Percentiles rank a stretch among this genome's conserved stretches.
phyloP scores from a whole-genome alignment of 2,329 filamentous ascomycete species.

The Cladosporium sp. region DNA sequence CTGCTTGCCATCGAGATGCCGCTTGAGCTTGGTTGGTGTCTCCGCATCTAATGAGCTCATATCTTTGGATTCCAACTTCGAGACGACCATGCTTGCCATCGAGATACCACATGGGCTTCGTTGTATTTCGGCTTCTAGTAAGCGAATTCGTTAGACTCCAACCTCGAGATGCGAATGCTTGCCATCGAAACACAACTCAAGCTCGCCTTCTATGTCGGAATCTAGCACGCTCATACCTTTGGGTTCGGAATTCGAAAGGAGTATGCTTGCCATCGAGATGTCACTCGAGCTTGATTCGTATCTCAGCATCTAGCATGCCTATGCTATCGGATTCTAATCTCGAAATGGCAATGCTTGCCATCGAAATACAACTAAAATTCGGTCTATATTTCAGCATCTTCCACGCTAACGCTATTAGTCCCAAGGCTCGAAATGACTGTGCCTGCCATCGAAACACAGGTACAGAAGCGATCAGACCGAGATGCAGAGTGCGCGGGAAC shows the following conservation, averaged over 20 bases:
- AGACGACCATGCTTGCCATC: background rate
- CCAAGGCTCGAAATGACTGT: background rate
- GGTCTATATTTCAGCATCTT: background rate
- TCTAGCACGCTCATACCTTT: background rate
- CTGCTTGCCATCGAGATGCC: background rate
- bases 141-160: background rate
- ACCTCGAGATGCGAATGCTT: background rate
- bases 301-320: background rate
- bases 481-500: background rate
- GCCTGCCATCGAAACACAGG: background rate
- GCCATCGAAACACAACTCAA: background rate
- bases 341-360: background rate
- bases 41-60: background rate
- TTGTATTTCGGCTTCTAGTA: background rate
- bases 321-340: background rate
- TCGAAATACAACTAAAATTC: background rate
- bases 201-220: background rate
- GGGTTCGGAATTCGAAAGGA: background rate
- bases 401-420: background rate
- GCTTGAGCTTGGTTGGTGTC: background rate
- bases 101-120: no score
- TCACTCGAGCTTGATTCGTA: background rate
- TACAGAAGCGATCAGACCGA: no score
- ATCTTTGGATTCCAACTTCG: background rate
- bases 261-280: background rate